Evolutionary conservation across 176 grass and related monocot species (phyloP).

Genomic region (Zea mays): Zm-B73-REFERENCE-NAM-5.0 NC_050104.1:11757501-11758000

Average conservation of each 20-base stretch:
- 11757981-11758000: not conserved
- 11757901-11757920: conserved; percentile 56
- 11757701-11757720: conserved; percentile 60
- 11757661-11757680: conserved; percentile 87
- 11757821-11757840: conserved; percentile 62
- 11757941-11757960: conserved; percentile 71
- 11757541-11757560: conserved; percentile 42
- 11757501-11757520: too few relatives aligned
- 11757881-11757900: conserved; percentile 66
- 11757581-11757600: conserved; percentile 40
- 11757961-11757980: conserved; percentile 57
- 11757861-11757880: conserved; percentile 40
- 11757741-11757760: conserved; percentile 95
- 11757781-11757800: conserved; percentile 61
- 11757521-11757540: conserved; percentile 51
- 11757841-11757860: conserved; percentile 67
- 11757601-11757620: conserved; percentile 42
- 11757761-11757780: conserved; percentile 72
- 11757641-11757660: conserved; percentile 81
- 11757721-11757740: conserved; percentile 82
- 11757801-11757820: conserved; percentile 59
- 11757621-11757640: conserved; percentile 72
- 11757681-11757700: conserved; percentile 99
- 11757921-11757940: conserved; percentile 58
- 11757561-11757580: conserved; percentile 37